Base-by-base conservation (phyloP, 257 asterid species). In the Salvia splendens region DNA sequence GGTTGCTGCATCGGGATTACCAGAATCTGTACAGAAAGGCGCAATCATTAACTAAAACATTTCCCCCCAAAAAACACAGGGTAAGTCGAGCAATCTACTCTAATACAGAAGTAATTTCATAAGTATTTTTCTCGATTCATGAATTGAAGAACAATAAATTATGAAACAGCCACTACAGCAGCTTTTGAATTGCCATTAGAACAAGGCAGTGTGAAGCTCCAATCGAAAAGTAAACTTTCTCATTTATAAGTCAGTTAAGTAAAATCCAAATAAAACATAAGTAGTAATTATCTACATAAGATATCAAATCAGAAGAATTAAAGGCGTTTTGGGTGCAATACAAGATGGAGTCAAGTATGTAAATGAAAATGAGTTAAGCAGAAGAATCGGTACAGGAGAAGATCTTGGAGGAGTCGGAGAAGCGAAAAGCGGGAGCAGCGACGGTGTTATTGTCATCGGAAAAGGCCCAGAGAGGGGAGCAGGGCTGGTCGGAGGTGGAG, bases 401-500 rank as follows among this genome's bases (percentile, higher is more conserved):
- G 55, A 75, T 71, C 73, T 77, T 85, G 35, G 89, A 82, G 60
- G 79, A 78, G 61, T 78, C 87, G 1, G 85, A 65, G 3, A 80
- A 73, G 28, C 82, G 77, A 64, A 79, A 69, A 69, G 73, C 85
- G 1, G 76, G 78, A 32, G 69, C 73, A 40, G 85, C 65, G 45
- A 74, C 77, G 77, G 49, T 65, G 61, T 80, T 77, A 46, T 77
- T 82, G 12, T 87, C 95, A 42, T 89, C 95, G 54, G 96, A 72
- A 67, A 83, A 85, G 0, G 90, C 84, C 98, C 92, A 89, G 14
- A 87, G 92, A 5, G 98, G 96, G 33, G 92, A 87, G 64, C 75
- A 89, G 15, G 95, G 92, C 74, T 81, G 95, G 10, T 87, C 94
- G 12, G 95, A 82, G 75, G 64, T 64, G 67, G 92, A 30, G 3